phyloP scores from a whole-genome alignment of 2,329 filamentous ascomycete genomes.

The Coniochaeta sp. region DNA sequence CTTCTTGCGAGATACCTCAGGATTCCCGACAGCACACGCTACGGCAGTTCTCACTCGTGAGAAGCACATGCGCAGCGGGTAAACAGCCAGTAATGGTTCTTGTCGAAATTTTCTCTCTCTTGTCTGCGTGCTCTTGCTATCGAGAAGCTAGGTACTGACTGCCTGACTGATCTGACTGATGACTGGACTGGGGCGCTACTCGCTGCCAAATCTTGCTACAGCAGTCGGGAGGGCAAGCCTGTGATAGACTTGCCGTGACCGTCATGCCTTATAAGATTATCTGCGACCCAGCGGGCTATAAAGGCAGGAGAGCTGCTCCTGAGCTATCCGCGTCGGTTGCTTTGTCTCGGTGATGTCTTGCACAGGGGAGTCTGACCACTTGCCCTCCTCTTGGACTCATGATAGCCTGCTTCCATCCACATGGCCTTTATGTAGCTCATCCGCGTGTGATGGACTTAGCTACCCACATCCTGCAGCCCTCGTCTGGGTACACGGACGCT shows the following conservation, averaged over 20 bases:
- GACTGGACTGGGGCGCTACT: constrained; percentile 36
- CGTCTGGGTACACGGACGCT: not conserved
- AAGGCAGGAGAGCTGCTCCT: constrained; percentile 21
- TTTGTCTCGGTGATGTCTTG: constrained; percentile 12
- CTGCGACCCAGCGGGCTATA: constrained; percentile 29
- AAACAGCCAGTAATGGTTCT: constrained; percentile 26
- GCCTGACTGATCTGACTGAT: constrained; percentile 21
- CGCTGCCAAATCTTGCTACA: constrained; percentile 41
- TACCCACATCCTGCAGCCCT: not conserved
- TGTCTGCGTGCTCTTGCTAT: constrained; percentile 51
- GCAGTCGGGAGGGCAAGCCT: constrained; percentile 23
- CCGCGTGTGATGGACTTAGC: not conserved
- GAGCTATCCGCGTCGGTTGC: constrained; percentile 18
- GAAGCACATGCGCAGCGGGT: constrained; percentile 28
- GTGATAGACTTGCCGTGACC: constrained; percentile 18
- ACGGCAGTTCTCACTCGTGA: constrained; percentile 28
- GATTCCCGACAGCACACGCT: constrained; percentile 14
- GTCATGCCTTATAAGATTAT: constrained; percentile 32
- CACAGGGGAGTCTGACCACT: constrained; percentile 3
- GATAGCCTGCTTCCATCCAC: not conserved
- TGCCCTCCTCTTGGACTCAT: constrained; percentile 3
- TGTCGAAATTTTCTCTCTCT: constrained; percentile 24
- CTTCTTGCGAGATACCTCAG: not conserved
- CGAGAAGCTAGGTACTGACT: constrained; percentile 62
- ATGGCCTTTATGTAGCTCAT: not conserved